Evolutionary conservation across 371 early-diverging fungal species (phyloP), one percentile per base, ranked within the genome.

Genomic region (Ordospora pajunii): DNA sequence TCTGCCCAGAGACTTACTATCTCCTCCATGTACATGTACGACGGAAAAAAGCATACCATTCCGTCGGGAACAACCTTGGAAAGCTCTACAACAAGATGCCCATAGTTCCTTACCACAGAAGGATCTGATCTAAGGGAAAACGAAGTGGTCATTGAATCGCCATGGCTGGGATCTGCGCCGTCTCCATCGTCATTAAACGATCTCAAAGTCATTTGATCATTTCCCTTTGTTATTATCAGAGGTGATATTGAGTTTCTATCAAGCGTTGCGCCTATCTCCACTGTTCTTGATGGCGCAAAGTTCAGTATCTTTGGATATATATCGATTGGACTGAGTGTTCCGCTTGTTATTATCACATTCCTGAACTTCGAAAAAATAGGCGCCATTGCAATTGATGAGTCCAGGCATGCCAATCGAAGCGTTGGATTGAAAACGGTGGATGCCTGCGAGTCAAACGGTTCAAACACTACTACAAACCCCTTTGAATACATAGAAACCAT

Each of bases 1-100:
- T 94, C 94, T 76, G 93, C 91, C 98, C 98, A 97, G 84, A 92
- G 90, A 12, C 95, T 89, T 0, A 99, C 94, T 78, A 97, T 96
- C 6, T 91, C 91, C 83, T 97, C 97, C 95, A 99, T 92, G 83
- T 96, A 97, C 19, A 94, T 84, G 86, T 97, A 97, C 58, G 92
- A 92, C 0, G 99, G 97, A 84, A 99, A 99, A 86, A 99, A 99
- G 64, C 92, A 91, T 0, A 97, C 96, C 9, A 99, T 86, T 14
- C 98, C 98, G 81, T 99, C 99, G 0, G 99, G 99, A 0, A 94
- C 93, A 48, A 90, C 87, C 76, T 91, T 90, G 43, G 92, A 88
- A 85, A 91, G 90, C 80, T 96, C 96, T 21, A 95, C 88, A 77
- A 99, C 87, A 65, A 99, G 90, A 77, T 92, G 91, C 46, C 97